Conservation (phyloP, 805 yeast species). For the Cyberlindnera sargentensis region DNA sequence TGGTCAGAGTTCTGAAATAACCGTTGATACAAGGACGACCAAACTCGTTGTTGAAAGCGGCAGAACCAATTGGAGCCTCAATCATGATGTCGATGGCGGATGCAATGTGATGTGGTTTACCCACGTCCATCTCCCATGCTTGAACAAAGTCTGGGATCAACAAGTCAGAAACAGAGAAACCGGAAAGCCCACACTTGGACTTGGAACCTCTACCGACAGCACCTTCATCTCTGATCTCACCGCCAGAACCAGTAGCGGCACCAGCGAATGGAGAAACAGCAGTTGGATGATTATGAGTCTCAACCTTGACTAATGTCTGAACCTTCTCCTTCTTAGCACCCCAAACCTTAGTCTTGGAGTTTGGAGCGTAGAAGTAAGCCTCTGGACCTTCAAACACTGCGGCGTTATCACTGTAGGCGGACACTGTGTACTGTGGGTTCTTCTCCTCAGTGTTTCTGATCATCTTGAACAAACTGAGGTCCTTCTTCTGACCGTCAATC, state of each 20-base stretch:
- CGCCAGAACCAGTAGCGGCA: slow-evolving; percentile 99
- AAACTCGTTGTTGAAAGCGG: slow-evolving; percentile 96
- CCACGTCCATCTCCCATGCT: slow-evolving; percentile 91
- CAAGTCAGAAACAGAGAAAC: slow-evolving; percentile 87
- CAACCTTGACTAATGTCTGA: slow-evolving; percentile 90
- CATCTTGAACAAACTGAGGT: slow-evolving; percentile 81
- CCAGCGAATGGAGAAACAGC: slow-evolving; percentile 99
- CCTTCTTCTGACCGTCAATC: slow-evolving; percentile 74
- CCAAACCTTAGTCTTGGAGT: slow-evolving; percentile 67
- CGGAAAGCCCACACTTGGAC: slow-evolving; percentile 93
- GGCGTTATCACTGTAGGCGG: slow-evolving; percentile 97
- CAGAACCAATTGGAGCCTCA: slow-evolving; percentile 96
- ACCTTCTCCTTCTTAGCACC: slow-evolving; percentile 66
- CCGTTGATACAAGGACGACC: slow-evolving; percentile 98
- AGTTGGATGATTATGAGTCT: slow-evolving; percentile 98
- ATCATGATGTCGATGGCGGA: slow-evolving; percentile 90
- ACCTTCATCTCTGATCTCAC: slow-evolving; percentile 99
- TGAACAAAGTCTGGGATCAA: slow-evolving; percentile 77
- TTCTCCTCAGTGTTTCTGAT: slow-evolving; percentile 86
- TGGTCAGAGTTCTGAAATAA: slow-evolving; percentile 90
- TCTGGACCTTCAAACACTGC: slow-evolving; percentile 87
- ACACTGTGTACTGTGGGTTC: slow-evolving; percentile 74
- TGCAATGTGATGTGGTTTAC: slow-evolving; percentile 91
- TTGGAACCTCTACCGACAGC: slow-evolving; percentile 99
- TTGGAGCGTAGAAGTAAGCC: slow-evolving; percentile 76